phyloP scores from a whole-genome alignment of 2,329 filamentous ascomycete species.

The Aulographum hederae region DNA sequence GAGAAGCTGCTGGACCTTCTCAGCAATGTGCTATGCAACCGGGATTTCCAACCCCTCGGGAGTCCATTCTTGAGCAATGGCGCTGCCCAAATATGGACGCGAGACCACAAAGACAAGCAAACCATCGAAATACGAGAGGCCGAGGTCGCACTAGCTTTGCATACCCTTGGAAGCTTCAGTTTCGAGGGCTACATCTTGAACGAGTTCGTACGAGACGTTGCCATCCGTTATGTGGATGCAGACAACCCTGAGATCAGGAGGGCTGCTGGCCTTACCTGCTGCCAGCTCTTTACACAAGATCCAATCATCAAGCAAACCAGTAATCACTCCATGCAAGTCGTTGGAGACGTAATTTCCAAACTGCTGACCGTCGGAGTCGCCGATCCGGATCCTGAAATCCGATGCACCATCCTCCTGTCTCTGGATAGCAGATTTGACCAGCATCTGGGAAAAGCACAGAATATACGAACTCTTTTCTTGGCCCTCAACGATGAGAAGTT shows the following conservation, averaged over 20 bases:
- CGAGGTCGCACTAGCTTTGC: slow-evolving; percentile 82
- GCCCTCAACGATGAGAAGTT: slow-evolving; percentile 93
- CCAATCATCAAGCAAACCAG: slow-evolving; percentile 97
- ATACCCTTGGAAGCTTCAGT: slow-evolving; percentile 95
- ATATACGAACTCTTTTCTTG: slow-evolving; percentile 87
- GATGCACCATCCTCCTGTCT: slow-evolving; percentile 71
- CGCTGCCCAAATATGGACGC: slow-evolving; percentile 65
- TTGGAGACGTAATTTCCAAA: slow-evolving; percentile 94
- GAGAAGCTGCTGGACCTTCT: slow-evolving; percentile 88
- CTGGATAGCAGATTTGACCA: slow-evolving; percentile 88
- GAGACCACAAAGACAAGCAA: slow-evolving; percentile 69
- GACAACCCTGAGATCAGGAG: slow-evolving; percentile 87
- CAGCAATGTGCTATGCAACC: slow-evolving; percentile 80
- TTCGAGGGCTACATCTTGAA: slow-evolving; percentile 81
- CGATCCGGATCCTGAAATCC: slow-evolving; percentile 73
- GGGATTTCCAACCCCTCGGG: slow-evolving; percentile 80
- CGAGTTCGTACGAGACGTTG: slow-evolving; percentile 95
- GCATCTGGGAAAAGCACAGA: slow-evolving; percentile 93
- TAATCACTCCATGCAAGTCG: slow-evolving; percentile 89
- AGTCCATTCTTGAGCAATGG: slow-evolving; percentile 75
- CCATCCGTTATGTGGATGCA: slow-evolving; percentile 94
- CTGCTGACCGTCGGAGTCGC: slow-evolving; percentile 88
- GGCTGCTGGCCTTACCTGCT: slow-evolving; percentile 89
- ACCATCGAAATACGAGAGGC: slow-evolving; percentile 64
- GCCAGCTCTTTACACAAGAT: slow-evolving; percentile 90